Percentiles rank a stretch among this genome's conserved stretches.
phyloP scores from a whole-genome alignment of 345 rosid species.

The Pugionium cornutum region DNA sequence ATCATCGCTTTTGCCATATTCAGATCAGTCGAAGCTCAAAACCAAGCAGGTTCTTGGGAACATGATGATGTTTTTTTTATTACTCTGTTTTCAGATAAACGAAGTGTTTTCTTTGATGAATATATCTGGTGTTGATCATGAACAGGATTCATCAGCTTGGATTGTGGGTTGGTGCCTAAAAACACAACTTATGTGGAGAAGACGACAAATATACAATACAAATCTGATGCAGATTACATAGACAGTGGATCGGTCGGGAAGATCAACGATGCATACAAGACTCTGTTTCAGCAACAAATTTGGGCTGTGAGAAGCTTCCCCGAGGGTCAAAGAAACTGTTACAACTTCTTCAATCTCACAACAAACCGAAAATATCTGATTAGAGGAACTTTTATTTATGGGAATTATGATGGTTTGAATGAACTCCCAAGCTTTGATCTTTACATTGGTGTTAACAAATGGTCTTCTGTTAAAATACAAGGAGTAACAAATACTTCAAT shows the following conservation, averaged over 20 bases:
- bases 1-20: conserved; percentile 13
- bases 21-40: conserved; percentile 31
- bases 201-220: conserved; percentile 32
- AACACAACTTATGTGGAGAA: conserved; percentile 2
- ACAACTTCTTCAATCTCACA: conserved; percentile 35
- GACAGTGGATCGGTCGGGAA: conserved; percentile 10
- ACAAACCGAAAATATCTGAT: conserved; percentile 22
- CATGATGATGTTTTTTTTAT: too few relatives aligned
- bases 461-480: conserved; percentile 19
- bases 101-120: too few relatives aligned
- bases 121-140: not conserved
- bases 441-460: conserved; percentile 36
- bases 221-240: conserved; percentile 25
- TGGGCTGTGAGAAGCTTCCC: conserved; percentile 43
- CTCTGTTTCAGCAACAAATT: conserved; percentile 26
- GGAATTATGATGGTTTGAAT: conserved; percentile 33
- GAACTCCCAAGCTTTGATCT: conserved; percentile 34
- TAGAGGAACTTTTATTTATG: conserved; percentile 37
- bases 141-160: conserved; percentile 42
- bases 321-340: conserved; percentile 41
- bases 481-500: conserved; percentile 13
- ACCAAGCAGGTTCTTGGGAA: conserved; percentile 33
- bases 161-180: conserved; percentile 35
- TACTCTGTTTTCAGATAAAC: too few relatives aligned
- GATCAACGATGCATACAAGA: conserved; percentile 8